phyloP scores from a whole-genome alignment of 164 flowering plant genomes.

The Tetracentron sinense region DNA sequence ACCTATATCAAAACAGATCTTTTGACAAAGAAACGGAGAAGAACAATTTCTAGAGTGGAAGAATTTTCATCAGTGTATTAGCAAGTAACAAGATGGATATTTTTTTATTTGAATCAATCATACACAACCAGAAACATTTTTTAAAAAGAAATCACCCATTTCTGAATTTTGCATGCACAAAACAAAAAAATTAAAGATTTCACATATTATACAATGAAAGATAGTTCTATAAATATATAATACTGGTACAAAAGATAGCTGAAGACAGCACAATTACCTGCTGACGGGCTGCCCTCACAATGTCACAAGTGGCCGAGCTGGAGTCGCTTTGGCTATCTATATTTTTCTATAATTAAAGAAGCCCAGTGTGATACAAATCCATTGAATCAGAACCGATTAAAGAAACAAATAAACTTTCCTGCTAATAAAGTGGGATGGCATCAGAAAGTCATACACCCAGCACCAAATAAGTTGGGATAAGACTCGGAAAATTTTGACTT shows the following conservation, averaged over 20 bases:
- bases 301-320: slow-evolving; percentile 50
- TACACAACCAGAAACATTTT: no score
- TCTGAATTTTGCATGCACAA: no score
- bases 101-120: no score
- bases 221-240: no score
- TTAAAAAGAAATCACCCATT: no score
- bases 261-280: slow-evolving; percentile 45
- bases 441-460: background rate
- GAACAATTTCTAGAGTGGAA: background rate
- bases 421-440: background rate
- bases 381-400: background rate
- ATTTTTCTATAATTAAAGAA: slow-evolving; percentile 31
- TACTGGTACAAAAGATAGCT: background rate
- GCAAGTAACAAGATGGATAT: background rate
- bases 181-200: no score
- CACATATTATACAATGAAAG: background rate
- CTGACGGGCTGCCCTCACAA: slow-evolving; percentile 61
- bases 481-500: background rate
- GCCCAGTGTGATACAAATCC: background rate
- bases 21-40: slow-evolving; percentile 3
- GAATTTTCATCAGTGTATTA: background rate
- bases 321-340: slow-evolving; percentile 88
- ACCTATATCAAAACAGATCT: slow-evolving; percentile 38
- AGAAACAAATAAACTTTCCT: background rate
- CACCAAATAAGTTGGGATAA: background rate